Conservation (phyloP, 2,329 filamentous ascomycete species). For the Cladosporium sp. region DNA sequence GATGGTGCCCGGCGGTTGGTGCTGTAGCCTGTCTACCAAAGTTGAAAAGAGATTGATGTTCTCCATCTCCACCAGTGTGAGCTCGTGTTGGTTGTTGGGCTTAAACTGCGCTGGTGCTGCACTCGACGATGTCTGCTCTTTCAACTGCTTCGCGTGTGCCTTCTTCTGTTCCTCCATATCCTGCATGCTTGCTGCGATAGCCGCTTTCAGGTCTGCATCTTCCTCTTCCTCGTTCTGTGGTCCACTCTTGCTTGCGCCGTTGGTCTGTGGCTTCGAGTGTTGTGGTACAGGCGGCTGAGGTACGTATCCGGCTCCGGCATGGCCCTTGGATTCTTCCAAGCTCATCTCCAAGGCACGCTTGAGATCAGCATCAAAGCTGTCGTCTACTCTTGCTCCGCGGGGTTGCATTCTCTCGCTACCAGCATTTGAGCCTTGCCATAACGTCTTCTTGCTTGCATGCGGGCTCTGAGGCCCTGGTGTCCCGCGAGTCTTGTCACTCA, state of each 20-base stretch:
- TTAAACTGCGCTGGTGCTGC: constrained; percentile 47
- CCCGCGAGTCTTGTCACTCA: constrained; percentile 63
- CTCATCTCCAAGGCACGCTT: constrained; percentile 96
- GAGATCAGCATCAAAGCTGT: constrained; percentile 89
- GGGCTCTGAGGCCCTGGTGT: constrained; percentile 25
- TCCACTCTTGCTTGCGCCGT: constrained; percentile 6
- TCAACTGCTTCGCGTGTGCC: constrained; percentile 75
- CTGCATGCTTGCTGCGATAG: constrained; percentile 87
- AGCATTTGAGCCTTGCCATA: constrained; percentile 46
- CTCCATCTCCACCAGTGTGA: constrained; percentile 88
- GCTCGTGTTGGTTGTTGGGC: constrained; percentile 89
- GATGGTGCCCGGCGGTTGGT: constrained; percentile 92
- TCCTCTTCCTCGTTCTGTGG: constrained; percentile 64
- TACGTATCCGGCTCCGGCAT: constrained; percentile 65
- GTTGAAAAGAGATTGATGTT: constrained; percentile 97
- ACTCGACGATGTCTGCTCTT: constrained; percentile 56
- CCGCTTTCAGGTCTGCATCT: constrained; percentile 87
- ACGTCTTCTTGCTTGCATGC: constrained; percentile 46
- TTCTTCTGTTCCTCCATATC: constrained; percentile 99
- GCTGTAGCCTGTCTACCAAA: constrained; percentile 87
- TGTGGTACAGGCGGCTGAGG: constrained; percentile 45
- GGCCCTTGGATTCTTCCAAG: constrained; percentile 80
- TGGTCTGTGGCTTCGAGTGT: constrained; percentile 23
- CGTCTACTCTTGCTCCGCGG: constrained; percentile 78
- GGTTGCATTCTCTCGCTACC: constrained; percentile 67